These are phyloP conservation scores for Sugiyamaella japonica DNA, from an alignment of 1,139 yeast species.

Conservation along the genomic window DNA sequence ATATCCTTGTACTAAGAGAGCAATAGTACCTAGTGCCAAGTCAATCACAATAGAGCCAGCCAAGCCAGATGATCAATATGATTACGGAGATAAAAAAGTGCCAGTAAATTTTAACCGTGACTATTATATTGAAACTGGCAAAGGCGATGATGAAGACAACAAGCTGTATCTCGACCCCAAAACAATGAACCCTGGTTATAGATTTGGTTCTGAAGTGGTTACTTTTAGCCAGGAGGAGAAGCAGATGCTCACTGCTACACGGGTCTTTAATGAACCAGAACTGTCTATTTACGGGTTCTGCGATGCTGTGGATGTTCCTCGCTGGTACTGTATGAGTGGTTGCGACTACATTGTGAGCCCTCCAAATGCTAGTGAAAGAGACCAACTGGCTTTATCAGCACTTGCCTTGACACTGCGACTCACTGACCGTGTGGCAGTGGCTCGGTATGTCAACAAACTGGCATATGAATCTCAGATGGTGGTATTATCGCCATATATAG, in stretches of 20 bases:
- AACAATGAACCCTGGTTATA: constrained; percentile 53
- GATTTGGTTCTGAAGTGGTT: constrained; percentile 65
- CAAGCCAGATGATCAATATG: constrained; percentile 10
- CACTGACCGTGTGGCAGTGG: constrained; percentile 54
- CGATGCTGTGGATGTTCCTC: constrained; percentile 49
- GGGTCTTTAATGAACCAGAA: constrained; percentile 17
- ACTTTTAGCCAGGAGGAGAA: constrained; percentile 51
- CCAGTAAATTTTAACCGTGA: constrained; percentile 25
- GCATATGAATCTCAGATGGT: constrained; percentile 51
- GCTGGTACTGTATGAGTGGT: constrained; percentile 60
- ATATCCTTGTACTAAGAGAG: constrained; percentile 60
- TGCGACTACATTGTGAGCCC: constrained; percentile 57
- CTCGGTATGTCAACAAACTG: constrained; percentile 58
- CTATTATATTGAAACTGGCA: constrained; percentile 24
- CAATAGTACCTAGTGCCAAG: constrained; percentile 44
- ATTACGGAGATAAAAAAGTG: constrained; percentile 32
- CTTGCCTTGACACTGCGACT: constrained; percentile 57
- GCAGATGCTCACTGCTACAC: constrained; percentile 32
- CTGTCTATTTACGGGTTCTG: constrained; percentile 68
- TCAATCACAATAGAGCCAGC: constrained; percentile 24
- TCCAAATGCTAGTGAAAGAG: constrained; percentile 44
- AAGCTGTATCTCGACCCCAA: constrained; percentile 35
- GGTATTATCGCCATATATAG: constrained; percentile 53
- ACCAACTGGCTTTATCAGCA: constrained; percentile 51
- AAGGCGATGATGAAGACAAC: constrained; percentile 30